These are phyloP conservation scores for Mycena epipterygia DNA, from an alignment of 768 basidiomycete species.

Conservation along the genomic window DNA sequence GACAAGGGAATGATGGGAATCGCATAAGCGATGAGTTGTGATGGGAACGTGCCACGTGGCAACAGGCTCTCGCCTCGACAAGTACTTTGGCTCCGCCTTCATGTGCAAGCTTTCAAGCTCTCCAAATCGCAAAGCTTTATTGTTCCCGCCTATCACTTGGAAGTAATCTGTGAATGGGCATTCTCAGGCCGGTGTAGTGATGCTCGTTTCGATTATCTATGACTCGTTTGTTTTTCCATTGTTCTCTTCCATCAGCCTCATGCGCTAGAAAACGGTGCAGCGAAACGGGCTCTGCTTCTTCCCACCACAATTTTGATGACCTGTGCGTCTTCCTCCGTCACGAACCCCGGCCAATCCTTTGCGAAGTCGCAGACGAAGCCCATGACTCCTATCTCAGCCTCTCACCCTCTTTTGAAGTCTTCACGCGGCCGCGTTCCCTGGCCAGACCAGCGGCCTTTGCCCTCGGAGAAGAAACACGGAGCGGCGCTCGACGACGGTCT, in stretches of 20 bases:
- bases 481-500: neutral
- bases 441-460: constrained; percentile 21
- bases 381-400: constrained; percentile 19
- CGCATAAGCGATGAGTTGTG: too few species aligned
- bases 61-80: too few species aligned
- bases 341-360: constrained; percentile 18
- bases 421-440: constrained; percentile 33
- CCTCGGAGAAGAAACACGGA: neutral
- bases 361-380: constrained; percentile 20
- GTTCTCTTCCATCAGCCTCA: constrained; percentile 24
- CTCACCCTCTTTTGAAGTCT: constrained; percentile 36
- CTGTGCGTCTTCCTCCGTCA: constrained; percentile 20
- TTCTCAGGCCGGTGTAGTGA: constrained; percentile 11
- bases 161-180: neutral
- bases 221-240: constrained; percentile 32
- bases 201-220: constrained; percentile 4
- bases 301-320: constrained; percentile 16
- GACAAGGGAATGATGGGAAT: too few species aligned
- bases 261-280: neutral
- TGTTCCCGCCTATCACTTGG: neutral
- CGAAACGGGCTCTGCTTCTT: neutral
- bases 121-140: neutral
- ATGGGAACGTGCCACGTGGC: too few species aligned
- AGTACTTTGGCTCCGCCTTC: too few species aligned
- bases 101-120: too few species aligned